phyloP scores from a whole-genome alignment of 352 stramenopile genomes.

The Globisporangium iwayamae region DNA sequence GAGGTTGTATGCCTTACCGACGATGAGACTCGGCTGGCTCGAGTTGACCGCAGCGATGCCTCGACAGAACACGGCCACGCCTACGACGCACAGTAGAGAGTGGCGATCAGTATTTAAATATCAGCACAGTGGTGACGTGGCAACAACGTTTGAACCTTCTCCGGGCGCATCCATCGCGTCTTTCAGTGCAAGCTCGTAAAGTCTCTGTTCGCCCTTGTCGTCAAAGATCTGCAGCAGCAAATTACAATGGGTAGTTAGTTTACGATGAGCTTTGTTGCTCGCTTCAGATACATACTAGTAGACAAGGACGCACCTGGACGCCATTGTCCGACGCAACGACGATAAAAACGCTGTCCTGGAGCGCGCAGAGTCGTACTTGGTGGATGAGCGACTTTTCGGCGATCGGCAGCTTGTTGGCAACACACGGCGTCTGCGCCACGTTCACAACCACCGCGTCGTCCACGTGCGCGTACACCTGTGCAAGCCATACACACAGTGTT shows the following conservation, averaged over 20 bases:
- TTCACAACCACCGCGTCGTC: slow-evolving; percentile 49
- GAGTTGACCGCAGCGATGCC: slow-evolving; percentile 58
- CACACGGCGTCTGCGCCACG: slow-evolving; percentile 34
- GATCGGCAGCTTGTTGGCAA: slow-evolving; percentile 38
- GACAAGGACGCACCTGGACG: slow-evolving; percentile 32
- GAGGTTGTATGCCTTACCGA: slow-evolving; percentile 26
- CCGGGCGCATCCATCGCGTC: slow-evolving; percentile 35
- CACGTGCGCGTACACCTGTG: slow-evolving; percentile 41
- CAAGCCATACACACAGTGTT: neutral
- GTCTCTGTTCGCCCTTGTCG: slow-evolving; percentile 40
- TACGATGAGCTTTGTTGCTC: neutral
- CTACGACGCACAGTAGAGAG: slow-evolving; percentile 21
- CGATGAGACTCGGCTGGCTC: slow-evolving; percentile 37
- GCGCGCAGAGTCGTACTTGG: slow-evolving; percentile 59
- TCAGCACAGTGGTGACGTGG: neutral
- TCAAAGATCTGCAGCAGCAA: slow-evolving; percentile 50
- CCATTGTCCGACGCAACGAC: slow-evolving; percentile 64
- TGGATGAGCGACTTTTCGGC: slow-evolving; percentile 47
- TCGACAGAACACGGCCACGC: slow-evolving; percentile 46
- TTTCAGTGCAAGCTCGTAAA: slow-evolving; percentile 60
- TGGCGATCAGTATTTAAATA: neutral
- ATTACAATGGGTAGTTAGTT: neutral
- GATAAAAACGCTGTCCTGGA: slow-evolving; percentile 44
- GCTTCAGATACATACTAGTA: neutral
- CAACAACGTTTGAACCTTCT: slow-evolving; percentile 30